Evolutionary conservation across 1,139 yeast genomes (phyloP).

Genomic region (Yamadazyma conglobata): DNA sequence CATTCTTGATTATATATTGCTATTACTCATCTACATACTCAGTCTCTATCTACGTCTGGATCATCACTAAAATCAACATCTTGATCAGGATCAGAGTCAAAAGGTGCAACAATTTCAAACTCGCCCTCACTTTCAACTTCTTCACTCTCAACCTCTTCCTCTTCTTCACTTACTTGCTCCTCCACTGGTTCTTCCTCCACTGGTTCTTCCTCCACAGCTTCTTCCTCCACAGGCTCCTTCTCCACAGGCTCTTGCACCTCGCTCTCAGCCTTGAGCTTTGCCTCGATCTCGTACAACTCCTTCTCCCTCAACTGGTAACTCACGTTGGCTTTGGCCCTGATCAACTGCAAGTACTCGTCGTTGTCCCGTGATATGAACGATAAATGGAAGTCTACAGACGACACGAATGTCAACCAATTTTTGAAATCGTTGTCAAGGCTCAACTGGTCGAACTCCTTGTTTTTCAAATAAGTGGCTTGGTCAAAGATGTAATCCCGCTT

Average conservation of each 20-base stretch:
- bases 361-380: slow-evolving; percentile 62
- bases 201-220: slow-evolving; percentile 3
- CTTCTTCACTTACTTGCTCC: slow-evolving; percentile 7
- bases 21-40: slow-evolving; percentile 1
- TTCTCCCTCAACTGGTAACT: slow-evolving; percentile 72
- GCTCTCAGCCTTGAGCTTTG: too few relatives aligned
- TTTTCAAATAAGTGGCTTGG: slow-evolving; percentile 13
- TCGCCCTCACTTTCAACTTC: too few relatives aligned
- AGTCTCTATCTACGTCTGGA: slow-evolving; percentile 12
- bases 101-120: too few relatives aligned
- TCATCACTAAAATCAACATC: slow-evolving; percentile 11
- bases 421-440: slow-evolving; percentile 33
- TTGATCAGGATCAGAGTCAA: too few relatives aligned
- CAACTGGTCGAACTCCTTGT: slow-evolving; percentile 9
- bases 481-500: slow-evolving; percentile 56
- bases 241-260: not conserved
- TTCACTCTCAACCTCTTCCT: slow-evolving; percentile 3
- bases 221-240: slow-evolving; percentile 2
- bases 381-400: slow-evolving; percentile 59
- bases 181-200: slow-evolving; percentile 4
- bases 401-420: slow-evolving; percentile 49
- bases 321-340: slow-evolving; percentile 79
- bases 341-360: slow-evolving; percentile 64
- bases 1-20: not conserved
- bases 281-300: slow-evolving; percentile 8